A percentile compares a stretch with the other conserved stretches of the same genome.
Evolutionary conservation across 306 rosid genomes (phyloP).

Genomic region (Astragalus glycyphyllos): DNA sequence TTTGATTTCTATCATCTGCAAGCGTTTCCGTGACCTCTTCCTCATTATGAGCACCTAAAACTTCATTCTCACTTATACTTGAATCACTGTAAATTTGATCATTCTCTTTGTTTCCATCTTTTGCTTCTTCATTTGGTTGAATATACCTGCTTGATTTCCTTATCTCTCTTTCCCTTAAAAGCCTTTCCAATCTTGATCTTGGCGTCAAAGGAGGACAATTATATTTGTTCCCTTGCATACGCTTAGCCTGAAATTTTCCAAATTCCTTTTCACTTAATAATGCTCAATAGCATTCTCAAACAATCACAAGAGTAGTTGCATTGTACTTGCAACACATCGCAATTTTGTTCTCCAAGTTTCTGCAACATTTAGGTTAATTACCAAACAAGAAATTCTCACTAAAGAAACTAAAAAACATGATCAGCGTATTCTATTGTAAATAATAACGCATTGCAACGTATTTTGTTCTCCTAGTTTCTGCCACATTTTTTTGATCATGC

Average conservation of each 20-base stretch:
- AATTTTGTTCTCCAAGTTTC: conserved; percentile 19
- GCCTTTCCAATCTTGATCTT: conserved; percentile 86
- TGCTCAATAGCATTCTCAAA: conserved; percentile 27
- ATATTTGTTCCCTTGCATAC: conserved; percentile 75
- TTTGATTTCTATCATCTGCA: conserved; percentile 52
- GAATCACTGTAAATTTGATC: conserved; percentile 53
- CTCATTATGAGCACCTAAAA: conserved; percentile 46
- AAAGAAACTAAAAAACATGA: conserved; percentile 28
- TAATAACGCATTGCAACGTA: too few species aligned
- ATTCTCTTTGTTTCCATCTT: conserved; percentile 54
- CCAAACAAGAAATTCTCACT: conserved; percentile 18
- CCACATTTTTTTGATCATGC: too few species aligned
- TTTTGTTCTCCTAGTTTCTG: too few species aligned
- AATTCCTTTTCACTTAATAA: conserved; percentile 2
- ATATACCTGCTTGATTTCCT: conserved; percentile 61
- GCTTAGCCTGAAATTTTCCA: conserved; percentile 52
- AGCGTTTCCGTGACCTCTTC: conserved; percentile 60
- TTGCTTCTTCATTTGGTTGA: conserved; percentile 57
- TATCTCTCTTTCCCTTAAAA: conserved; percentile 88
- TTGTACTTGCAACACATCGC: not conserved
- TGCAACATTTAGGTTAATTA: conserved; percentile 20
- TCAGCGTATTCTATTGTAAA: not conserved
- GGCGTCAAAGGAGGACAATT: conserved; percentile 70
- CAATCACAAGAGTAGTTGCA: conserved; percentile 26
- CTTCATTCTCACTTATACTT: conserved; percentile 44